A percentile compares a stretch with the other conserved stretches of the same genome.
Evolutionary conservation across 441 rosid species (phyloP).

Genomic region (Geranium incanum): DNA sequence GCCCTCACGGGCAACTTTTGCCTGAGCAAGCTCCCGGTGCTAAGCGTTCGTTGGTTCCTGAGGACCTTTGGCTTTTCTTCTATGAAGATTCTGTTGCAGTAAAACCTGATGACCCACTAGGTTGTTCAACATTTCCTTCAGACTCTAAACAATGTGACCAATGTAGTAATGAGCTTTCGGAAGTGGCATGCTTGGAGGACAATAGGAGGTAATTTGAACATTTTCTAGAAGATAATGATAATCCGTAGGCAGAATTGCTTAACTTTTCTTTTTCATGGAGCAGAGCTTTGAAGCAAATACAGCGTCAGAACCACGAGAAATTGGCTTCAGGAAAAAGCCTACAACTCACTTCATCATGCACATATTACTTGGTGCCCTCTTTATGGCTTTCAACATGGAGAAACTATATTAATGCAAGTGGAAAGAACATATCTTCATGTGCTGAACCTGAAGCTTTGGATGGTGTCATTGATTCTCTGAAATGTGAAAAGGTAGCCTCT

Average conservation of each 20-base stretch:
- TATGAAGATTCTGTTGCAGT: conserved; percentile 65
- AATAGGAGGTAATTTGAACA: conserved; percentile 54
- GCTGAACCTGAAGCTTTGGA: conserved; percentile 67
- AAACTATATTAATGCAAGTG: conserved; percentile 60
- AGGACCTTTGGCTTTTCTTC: conserved; percentile 79
- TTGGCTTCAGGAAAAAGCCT: conserved; percentile 60
- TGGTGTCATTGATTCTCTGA: conserved; percentile 51
- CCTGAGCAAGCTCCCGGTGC: conserved; percentile 96
- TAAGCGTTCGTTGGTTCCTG: conserved; percentile 75
- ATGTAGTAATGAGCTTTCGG: conserved; percentile 75
- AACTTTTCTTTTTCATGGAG: conserved; percentile 29
- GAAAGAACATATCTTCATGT: conserved; percentile 58
- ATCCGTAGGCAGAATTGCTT: conserved; percentile 25
- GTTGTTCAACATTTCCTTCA: conserved; percentile 49
- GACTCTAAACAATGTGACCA: conserved; percentile 58
- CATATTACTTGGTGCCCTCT: conserved; percentile 74
- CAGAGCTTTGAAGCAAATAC: conserved; percentile 74
- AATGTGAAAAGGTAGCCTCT: conserved; percentile 68
- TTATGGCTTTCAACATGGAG: conserved; percentile 85
- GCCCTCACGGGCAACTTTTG: conserved; percentile 71
- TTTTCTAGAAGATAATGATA: conserved; percentile 3
- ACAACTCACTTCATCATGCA: conserved; percentile 46
- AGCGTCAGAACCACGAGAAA: conserved; percentile 88
- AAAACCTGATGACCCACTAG: conserved; percentile 55
- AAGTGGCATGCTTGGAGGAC: conserved; percentile 88